phyloP scores from a whole-genome alignment of 208 protist species.

The Borovskyia barvae region DNA sequence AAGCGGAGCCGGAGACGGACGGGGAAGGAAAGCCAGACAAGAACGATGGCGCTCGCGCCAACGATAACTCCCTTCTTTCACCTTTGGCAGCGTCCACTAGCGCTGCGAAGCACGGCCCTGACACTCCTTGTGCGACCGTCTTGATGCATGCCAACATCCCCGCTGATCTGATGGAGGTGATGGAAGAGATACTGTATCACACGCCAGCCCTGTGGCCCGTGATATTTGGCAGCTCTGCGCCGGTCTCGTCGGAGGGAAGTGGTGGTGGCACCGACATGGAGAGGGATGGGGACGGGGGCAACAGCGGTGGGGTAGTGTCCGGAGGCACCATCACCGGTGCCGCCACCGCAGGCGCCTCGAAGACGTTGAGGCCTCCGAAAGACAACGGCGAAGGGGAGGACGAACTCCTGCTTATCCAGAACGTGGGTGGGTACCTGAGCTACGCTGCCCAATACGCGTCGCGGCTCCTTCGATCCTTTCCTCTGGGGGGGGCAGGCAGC shows the following conservation, averaged over 20 bases:
- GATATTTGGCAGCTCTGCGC: too few species aligned
- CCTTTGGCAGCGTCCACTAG: not conserved
- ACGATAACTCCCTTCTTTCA: not conserved
- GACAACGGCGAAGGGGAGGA: too few species aligned
- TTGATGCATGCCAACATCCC: constrained; percentile 61
- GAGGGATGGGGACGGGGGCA: not conserved
- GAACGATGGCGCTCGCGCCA: not conserved
- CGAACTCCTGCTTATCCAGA: too few species aligned
- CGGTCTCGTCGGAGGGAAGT: too few species aligned
- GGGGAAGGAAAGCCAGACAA: constrained; percentile 1
- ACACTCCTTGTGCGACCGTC: constrained; percentile 2
- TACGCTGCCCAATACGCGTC: too few species aligned
- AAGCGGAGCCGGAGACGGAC: not conserved
- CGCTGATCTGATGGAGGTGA: constrained; percentile 64
- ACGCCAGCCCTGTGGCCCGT: constrained; percentile 20
- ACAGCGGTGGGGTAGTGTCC: not conserved
- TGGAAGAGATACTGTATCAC: constrained; percentile 64
- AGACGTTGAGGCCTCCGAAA: too few species aligned
- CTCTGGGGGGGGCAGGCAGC: not conserved
- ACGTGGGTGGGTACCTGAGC: too few species aligned
- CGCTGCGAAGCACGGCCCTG: not conserved
- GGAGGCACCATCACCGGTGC: not conserved
- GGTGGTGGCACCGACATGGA: too few species aligned
- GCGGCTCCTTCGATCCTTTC: too few species aligned
- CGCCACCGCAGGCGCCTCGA: too few species aligned